Evolutionary conservation across 805 yeast species (phyloP), one percentile per base, ranked within the genome.

Genomic region (Schizosaccharomyces japonicus): DNA sequence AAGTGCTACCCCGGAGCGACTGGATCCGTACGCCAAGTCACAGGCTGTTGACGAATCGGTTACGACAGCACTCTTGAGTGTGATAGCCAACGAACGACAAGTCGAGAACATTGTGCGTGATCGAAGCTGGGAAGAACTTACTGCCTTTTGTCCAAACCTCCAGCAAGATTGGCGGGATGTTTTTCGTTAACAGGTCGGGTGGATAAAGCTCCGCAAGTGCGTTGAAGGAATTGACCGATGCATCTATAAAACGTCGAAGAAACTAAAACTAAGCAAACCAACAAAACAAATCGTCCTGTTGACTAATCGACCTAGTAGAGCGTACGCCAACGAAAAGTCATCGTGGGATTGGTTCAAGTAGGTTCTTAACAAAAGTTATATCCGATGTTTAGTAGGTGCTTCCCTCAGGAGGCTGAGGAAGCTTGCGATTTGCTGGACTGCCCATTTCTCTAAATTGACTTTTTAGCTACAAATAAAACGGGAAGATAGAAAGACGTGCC

Each of bases 391-490:
- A 17, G 23, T 19, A 36, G 13, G 42, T 36, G 15, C 46, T 63
- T 7, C 95, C 95, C 66, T 90, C 99, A 8, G 78, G 66, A 11
- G 98, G 99, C 66, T 90, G 99, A 7, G 77, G 67, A 52, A 87
- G 66, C 65, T 81, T 83, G 66, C 84, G 77, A 62, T 90, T 84
- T 10, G 75, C 62, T 3, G 87, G 72, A 19, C 72, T 62, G 1
- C 93, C 94, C 96, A 90, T 87, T 54, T 76, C 81, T 55, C 64
- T 58, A 49, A 26, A 17, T n/a, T 40, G 8, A 17, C 6, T 15
- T 39, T 23, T 28, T 19, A 27, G 17, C 13, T 34, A 23, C 10
- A 31, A 33, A 28, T 49, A 56, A 54, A 31, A 4, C n/a, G n/a
- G n/a, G n/a, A n/a, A n/a, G n/a, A n/a, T n/a, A n/a, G n/a, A n/a